phyloP scores from a whole-genome alignment of 306 rosid genomes.

The Fagus crenata region DNA sequence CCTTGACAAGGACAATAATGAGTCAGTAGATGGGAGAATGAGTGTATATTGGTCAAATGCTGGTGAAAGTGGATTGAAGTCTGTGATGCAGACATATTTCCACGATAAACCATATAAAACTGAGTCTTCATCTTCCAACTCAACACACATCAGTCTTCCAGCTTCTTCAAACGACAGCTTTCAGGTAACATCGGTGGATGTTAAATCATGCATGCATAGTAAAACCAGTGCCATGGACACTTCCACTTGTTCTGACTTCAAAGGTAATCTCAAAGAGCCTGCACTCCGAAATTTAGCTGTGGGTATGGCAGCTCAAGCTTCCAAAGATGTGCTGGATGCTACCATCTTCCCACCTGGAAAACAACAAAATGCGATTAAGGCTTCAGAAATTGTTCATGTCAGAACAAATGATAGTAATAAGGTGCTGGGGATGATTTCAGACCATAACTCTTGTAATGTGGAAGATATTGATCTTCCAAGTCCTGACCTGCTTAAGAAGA shows the following conservation, averaged over 20 bases:
- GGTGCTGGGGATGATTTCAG: constrained; percentile 18
- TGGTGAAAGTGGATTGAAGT: constrained; percentile 24
- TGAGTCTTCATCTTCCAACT: constrained; percentile 35
- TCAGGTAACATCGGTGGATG: constrained; percentile 27
- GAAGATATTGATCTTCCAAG: constrained; percentile 14
- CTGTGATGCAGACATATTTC: constrained; percentile 13
- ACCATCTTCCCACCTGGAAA: constrained; percentile 13
- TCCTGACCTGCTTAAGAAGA: constrained; percentile 20
- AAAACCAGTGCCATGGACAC: constrained; percentile 13
- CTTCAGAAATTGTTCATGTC: constrained; percentile 17
- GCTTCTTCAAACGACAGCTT: constrained; percentile 37
- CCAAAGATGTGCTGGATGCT: constrained; percentile 20
- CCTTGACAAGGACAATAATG: constrained; percentile 12
- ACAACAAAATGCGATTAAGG: background rate
- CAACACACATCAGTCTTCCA: constrained; percentile 31
- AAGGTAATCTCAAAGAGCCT: constrained; percentile 21
- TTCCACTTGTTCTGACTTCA: constrained; percentile 17
- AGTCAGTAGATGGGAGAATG: constrained; percentile 8
- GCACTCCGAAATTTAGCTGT: constrained; percentile 21
- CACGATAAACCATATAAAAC: constrained; percentile 27
- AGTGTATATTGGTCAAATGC: constrained; percentile 3
- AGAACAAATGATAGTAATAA: constrained; percentile 14
- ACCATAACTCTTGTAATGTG: background rate
- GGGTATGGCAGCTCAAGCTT: background rate
- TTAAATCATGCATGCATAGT: constrained; percentile 20